Conservation (phyloP, 352 stramenopile genomes). For the Pythium aristosporum region DNA sequence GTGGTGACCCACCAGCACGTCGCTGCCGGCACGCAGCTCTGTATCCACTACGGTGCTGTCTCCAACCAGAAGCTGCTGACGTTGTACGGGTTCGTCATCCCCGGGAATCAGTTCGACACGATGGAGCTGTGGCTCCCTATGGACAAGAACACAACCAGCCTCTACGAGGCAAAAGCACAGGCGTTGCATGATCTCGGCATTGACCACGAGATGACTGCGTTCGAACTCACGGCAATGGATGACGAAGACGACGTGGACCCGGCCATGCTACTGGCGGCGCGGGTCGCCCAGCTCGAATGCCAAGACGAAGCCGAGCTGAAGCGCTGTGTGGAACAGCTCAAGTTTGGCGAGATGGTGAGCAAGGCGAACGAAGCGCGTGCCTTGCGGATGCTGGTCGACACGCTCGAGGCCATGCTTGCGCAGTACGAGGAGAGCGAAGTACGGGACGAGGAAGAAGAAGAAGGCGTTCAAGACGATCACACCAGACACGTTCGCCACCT, state of each 20-base stretch:
- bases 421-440: constrained; percentile 49
- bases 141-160: constrained; percentile 40
- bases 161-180: constrained; percentile 47
- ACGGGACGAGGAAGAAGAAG: constrained; percentile 25
- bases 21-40: constrained; percentile 66
- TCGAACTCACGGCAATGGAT: constrained; percentile 56
- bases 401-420: constrained; percentile 56
- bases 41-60: constrained; percentile 77
- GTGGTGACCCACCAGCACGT: constrained; percentile 79
- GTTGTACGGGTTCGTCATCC: constrained; percentile 78
- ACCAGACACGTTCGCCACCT: constrained; percentile 38
- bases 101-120: constrained; percentile 63
- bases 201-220: constrained; percentile 55
- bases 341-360: constrained; percentile 57
- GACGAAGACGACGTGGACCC: constrained; percentile 48
- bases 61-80: constrained; percentile 84
- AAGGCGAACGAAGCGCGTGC: constrained; percentile 50
- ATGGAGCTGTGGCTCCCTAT: constrained; percentile 78
- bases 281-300: constrained; percentile 68
- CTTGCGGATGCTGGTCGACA: constrained; percentile 60
- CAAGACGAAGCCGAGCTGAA: constrained; percentile 40
- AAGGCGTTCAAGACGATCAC: neutral
- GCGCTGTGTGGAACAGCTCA: constrained; percentile 36
- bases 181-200: constrained; percentile 51
- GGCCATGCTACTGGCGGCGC: constrained; percentile 55